Conservation (phyloP, 192 early-diverging fungal genomes). For the Chytriomyces sp. region DNA sequence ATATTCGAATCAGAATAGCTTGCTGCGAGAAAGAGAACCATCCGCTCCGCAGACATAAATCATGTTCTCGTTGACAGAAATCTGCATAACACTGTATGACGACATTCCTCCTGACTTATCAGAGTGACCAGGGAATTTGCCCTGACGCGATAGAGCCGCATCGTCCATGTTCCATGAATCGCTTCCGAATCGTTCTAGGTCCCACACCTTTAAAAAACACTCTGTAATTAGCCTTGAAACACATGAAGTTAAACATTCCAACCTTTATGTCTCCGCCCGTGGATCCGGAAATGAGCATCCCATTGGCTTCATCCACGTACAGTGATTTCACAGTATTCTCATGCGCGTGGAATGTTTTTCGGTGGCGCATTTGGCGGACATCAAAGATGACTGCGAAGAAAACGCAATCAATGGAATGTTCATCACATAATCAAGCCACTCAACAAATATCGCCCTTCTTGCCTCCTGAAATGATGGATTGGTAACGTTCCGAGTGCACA, state of each 20-base stretch:
- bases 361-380: constrained; percentile 61
- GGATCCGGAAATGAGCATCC: constrained; percentile 66
- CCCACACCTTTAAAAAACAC: constrained; percentile 40
- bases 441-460: constrained; percentile 77
- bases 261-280: constrained; percentile 71
- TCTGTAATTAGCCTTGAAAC: background rate
- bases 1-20: too few relatives aligned
- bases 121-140: constrained; percentile 23
- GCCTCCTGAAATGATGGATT: constrained; percentile 72
- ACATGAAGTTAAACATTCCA: too few relatives aligned
- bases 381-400: constrained; percentile 66
- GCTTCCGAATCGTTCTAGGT: constrained; percentile 52
- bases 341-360: constrained; percentile 74
- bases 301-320: constrained; percentile 60
- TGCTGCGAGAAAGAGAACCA: constrained; percentile 44
- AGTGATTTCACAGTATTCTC: constrained; percentile 67
- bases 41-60: constrained; percentile 67
- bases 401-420: too few relatives aligned
- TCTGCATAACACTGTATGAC: constrained; percentile 68
- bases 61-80: constrained; percentile 51
- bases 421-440: too few relatives aligned
- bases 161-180: constrained; percentile 54
- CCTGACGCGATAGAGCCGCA: constrained; percentile 45
- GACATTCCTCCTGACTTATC: constrained; percentile 45
- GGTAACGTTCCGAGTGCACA: constrained; percentile 58